Evolutionary conservation across 1,284 basidiomycete species (phyloP).

Genomic region (Rhodotorula sp.): DNA sequence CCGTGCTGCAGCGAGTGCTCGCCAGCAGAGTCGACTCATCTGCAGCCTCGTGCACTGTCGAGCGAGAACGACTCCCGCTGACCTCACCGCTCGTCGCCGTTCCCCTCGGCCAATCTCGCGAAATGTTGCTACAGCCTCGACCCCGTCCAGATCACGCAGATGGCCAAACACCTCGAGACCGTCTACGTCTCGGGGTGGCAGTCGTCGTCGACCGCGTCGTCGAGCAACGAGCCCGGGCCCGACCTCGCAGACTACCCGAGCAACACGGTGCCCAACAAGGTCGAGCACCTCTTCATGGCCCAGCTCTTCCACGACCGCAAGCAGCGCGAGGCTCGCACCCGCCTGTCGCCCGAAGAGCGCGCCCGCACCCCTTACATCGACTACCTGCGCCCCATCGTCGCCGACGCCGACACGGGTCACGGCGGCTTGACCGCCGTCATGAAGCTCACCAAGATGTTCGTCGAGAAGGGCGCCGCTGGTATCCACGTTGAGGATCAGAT

Average conservation of each 20-base stretch:
- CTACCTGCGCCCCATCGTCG: slow-evolving; percentile 54
- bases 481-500: slow-evolving; percentile 81
- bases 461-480: slow-evolving; percentile 61
- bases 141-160: slow-evolving; percentile 89
- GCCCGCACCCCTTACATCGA: slow-evolving; percentile 51
- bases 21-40: no score
- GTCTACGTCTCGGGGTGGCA: slow-evolving; percentile 97
- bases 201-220: slow-evolving; percentile 81
- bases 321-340: slow-evolving; percentile 58
- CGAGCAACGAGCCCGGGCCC: slow-evolving; percentile 93
- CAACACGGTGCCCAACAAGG: slow-evolving; percentile 65
- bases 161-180: slow-evolving; percentile 91
- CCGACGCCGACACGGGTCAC: slow-evolving; percentile 58
- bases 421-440: slow-evolving; percentile 67
- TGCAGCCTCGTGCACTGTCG: no score
- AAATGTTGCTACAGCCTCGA: slow-evolving; percentile 66
- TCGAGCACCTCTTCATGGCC: slow-evolving; percentile 64
- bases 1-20: no score
- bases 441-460: slow-evolving; percentile 76
- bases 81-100: no score
- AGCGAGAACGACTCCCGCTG: not conserved
- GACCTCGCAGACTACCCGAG: slow-evolving; percentile 80
- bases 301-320: slow-evolving; percentile 66
- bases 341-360: slow-evolving; percentile 67
- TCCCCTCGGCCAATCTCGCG: not conserved